Percentiles rank a stretch among this genome's conserved stretches.
Evolutionary conservation across 78 protist genomes (phyloP).

Genomic region (Chrysochromulina parva): DNA sequence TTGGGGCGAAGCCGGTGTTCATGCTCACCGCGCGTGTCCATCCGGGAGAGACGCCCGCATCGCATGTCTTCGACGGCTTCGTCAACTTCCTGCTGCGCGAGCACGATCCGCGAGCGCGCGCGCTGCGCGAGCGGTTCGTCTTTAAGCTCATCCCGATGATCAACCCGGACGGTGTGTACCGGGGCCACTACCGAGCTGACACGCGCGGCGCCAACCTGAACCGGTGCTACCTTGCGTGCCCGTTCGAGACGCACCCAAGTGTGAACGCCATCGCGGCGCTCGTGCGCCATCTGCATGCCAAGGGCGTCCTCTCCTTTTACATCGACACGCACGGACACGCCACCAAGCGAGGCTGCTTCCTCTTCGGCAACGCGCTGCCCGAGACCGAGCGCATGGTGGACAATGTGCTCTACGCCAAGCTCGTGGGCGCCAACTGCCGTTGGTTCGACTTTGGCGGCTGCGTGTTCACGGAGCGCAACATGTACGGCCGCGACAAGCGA

Average conservation of each 20-base stretch:
- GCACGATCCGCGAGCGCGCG: conserved; percentile 28
- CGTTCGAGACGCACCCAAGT: neutral
- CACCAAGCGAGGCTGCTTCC: conserved; percentile 21
- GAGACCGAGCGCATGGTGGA: neutral
- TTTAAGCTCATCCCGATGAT: conserved; percentile 49
- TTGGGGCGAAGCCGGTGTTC: neutral
- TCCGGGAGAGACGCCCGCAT: conserved; percentile 58
- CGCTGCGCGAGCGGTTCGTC: conserved; percentile 17
- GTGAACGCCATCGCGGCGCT: neutral
- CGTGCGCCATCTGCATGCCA: neutral
- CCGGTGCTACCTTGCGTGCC: neutral
- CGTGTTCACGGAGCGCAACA: neutral
- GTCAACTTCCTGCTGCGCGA: conserved; percentile 17
- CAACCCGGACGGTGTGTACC: conserved; percentile 61
- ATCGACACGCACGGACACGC: conserved; percentile 33
- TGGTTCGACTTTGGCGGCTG: conserved; percentile 42
- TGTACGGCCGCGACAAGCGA: neutral
- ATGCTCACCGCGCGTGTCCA: conserved; percentile 50
- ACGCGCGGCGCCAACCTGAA: conserved; percentile 49
- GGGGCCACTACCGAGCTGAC: conserved; percentile 46
- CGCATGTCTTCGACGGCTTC: conserved; percentile 36
- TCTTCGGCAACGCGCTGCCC: conserved; percentile 25
- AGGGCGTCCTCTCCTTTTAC: neutral
- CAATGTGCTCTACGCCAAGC: conserved; percentile 17
- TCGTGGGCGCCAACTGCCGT: conserved; percentile 27